Evolutionary conservation across 2,329 filamentous ascomycete species (phyloP), one percentile per base, ranked within the genome.

Genomic region (Immersiporthe knoxdaviesiana): DNA sequence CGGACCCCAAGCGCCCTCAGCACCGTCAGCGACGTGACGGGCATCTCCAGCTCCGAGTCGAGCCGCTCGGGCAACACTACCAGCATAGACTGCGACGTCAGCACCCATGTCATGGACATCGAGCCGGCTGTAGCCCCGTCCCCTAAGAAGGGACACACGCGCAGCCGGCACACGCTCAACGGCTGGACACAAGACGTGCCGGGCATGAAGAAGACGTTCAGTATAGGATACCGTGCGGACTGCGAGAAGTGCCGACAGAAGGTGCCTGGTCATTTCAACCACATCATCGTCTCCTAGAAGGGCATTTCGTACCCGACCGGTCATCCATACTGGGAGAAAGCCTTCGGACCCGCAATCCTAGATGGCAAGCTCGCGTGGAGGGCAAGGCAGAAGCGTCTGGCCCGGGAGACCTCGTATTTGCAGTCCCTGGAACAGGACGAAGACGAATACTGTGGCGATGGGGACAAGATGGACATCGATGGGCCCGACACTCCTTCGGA

Each of bases 241-340:
- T 94, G 92, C 77, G 91, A 93, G 71, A 93, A 93, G 79, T 94
- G 92, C 79, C 86, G 85, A 59, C 84, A 87, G 76, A 91, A 90
- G 76, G 90, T 93, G 10, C 91, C 92, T 0, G 92, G 92, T 1
- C 92, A 94, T 77, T 94, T 93, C 76, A 93, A 91, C 75, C 92
- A 94, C 79, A 92, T 94, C 70, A 88, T 93, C 72, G 85, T 89
- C 74, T 88, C 87, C 62, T 89, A 88, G 83, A 52, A 65, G 69
- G 69, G 30, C 37, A 11, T 64, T 32, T 56, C 63, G 30, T 27
- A 66, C 39, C 67, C 69, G 24, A 66, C 69, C 18, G 69, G 66
- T 35, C 67, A 71, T 64, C 67, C 52, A 2, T 18, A 65, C 52
- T 71, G 69, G 69, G 63, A 24, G 50, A 18, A 39, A 0, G 30